Base-by-base conservation (phyloP, 1,284 basidiomycete genomes). In the Boletus hoseneyae region DNA sequence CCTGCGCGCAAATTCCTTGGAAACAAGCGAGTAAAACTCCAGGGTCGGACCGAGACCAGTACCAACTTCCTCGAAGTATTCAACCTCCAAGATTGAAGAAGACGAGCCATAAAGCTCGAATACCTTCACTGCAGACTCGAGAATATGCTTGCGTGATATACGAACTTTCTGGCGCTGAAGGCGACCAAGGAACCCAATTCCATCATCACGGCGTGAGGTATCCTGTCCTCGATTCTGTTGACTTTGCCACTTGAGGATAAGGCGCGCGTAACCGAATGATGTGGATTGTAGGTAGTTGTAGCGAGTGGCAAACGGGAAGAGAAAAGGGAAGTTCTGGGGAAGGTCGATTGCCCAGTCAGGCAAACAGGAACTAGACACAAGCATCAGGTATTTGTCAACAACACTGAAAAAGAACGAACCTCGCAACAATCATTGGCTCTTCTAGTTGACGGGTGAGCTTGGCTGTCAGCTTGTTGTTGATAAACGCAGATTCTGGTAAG, bases 21-120 rank as follows among this genome's bases (percentile, higher is more conserved):
- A 95, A 13, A 93, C 93, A 45, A 98, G 74, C 34, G 93, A 88
- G 70, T 97, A 98, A 71, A 99, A 98, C 73, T 98, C 97, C 32
- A 99, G 78, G n/a, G 97, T 99, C 6, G 95, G 97, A 3, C 97
- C 97, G 11, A 99, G 75, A 27, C 97, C 97, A 3, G 97, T 99
- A 19, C 97, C 97, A 44, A 97, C 96, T 75, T 99, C 97, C 65
- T 97, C 94, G 66, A 98, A 98, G 75, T 98, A 99, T 70, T 99
- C 95, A 46, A 99, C 93, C 68, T 99, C 96, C 18, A 99, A 79
- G 39, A 98, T 85, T 1, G 93, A 93, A 6, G 89, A 90, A 11
- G 90, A 93, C 1, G 89, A 90, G 7, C 94, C 96, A 63, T 98
- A 99, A 21, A 99, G 77, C 71, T 99, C 96, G 59, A 99, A 94